phyloP scores from a whole-genome alignment of 345 rosid genomes.

The Eucalyptus regnans region DNA sequence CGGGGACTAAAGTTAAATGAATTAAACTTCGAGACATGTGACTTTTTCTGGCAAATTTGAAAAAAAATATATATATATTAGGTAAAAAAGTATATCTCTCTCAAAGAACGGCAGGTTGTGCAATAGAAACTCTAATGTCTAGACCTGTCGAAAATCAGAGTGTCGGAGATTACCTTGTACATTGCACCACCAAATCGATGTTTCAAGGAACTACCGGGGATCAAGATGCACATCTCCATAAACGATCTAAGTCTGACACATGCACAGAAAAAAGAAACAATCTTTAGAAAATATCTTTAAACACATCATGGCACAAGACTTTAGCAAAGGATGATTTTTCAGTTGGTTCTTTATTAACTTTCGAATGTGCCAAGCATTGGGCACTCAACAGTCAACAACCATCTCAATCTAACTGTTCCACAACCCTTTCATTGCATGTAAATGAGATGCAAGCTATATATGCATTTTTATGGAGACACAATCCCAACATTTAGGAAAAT shows the following conservation, averaged over 20 bases:
- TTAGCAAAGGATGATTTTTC: background rate
- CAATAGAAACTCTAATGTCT: background rate
- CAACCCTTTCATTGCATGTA: background rate
- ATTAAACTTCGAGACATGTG: background rate
- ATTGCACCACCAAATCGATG: slow-evolving; percentile 12
- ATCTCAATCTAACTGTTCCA: background rate
- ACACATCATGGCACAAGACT: background rate
- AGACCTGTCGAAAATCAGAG: background rate
- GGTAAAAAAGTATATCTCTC: background rate
- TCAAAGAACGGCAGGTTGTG: background rate
- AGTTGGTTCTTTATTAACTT: background rate
- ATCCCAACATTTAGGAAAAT: background rate
- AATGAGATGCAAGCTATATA: background rate
- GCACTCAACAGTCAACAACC: background rate
- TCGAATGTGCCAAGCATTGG: background rate
- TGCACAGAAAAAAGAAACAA: background rate
- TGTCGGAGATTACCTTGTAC: slow-evolving; percentile 16
- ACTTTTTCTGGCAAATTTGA: background rate
- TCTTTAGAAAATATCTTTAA: background rate
- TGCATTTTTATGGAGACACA: background rate
- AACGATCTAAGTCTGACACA: slow-evolving; percentile 64
- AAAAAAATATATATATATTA: background rate
- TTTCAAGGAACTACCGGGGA: slow-evolving; percentile 61
- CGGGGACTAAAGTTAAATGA: background rate
- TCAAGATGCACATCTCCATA: slow-evolving; percentile 87